Conservation (phyloP, 345 rosid genomes). For the Eucalyptus sp. region DNA sequence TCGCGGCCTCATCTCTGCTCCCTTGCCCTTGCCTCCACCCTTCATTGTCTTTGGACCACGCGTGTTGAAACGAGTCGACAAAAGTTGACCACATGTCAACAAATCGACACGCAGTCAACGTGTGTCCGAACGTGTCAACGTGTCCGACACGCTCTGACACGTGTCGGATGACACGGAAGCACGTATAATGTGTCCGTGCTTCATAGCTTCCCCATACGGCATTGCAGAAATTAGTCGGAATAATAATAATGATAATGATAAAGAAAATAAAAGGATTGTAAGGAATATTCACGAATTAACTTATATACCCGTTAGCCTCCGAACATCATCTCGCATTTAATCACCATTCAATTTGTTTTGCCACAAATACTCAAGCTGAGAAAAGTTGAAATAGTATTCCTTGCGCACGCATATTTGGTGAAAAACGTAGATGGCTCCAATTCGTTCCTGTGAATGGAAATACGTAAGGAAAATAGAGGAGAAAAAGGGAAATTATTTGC, state of each 20-base stretch:
- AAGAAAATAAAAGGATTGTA: background rate
- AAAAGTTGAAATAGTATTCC: background rate
- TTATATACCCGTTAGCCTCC: background rate
- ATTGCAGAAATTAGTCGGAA: background rate
- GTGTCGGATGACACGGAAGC: no score
- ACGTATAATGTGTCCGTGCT: no score
- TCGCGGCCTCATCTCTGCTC: no score
- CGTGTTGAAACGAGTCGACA: no score
- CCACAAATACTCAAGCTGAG: background rate
- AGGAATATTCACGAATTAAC: background rate
- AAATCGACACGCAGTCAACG: no score
- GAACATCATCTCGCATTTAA: background rate
- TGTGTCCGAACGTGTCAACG: rapidly evolving
- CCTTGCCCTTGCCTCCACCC: no score
- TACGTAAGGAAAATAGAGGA: background rate
- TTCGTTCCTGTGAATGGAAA: background rate
- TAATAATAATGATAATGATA: background rate
- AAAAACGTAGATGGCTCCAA: background rate
- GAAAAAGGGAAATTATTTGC: background rate
- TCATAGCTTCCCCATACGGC: background rate
- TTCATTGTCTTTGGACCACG: no score
- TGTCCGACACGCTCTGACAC: no score
- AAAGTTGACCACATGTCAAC: no score
- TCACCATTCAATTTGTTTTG: background rate
- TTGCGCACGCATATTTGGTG: background rate